Evolutionary conservation across 176 grass and related monocot species (phyloP).

Genomic region (Carex kokanica): DNA sequence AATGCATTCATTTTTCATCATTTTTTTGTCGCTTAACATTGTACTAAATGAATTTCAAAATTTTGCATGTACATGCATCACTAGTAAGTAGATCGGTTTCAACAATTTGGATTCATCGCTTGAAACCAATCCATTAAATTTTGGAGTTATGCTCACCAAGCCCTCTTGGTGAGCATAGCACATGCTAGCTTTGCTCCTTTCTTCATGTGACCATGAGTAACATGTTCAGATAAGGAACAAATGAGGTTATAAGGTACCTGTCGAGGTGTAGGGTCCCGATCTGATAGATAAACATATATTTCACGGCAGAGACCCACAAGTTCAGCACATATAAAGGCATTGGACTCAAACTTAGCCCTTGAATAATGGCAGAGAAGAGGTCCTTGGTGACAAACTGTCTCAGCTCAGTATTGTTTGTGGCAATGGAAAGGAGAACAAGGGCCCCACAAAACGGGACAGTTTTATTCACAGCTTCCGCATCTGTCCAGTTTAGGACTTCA

Average conservation of each 20-base stretch:
- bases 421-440: constrained; percentile 73
- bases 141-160: no score
- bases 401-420: constrained; percentile 60
- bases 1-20: no score
- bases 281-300: constrained; percentile 93
- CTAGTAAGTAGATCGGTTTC: no score
- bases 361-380: constrained; percentile 83
- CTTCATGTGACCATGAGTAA: neutral
- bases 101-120: no score
- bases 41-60: no score
- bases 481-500: constrained; percentile 83
- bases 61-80: no score
- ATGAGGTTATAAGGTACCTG: constrained; percentile 43
- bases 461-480: constrained; percentile 86
- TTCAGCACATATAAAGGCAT: constrained; percentile 73
- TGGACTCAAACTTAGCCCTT: constrained; percentile 73
- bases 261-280: constrained; percentile 69
- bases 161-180: no score
- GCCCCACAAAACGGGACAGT: constrained; percentile 66
- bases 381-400: constrained; percentile 93
- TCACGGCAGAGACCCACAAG: constrained; percentile 96
- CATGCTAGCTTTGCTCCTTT: no score
- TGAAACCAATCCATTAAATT: no score
- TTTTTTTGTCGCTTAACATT: no score
- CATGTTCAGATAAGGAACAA: neutral